phyloP scores from a whole-genome alignment of 371 early-diverging fungal species.

The Quaeritorhiza haematococci region DNA sequence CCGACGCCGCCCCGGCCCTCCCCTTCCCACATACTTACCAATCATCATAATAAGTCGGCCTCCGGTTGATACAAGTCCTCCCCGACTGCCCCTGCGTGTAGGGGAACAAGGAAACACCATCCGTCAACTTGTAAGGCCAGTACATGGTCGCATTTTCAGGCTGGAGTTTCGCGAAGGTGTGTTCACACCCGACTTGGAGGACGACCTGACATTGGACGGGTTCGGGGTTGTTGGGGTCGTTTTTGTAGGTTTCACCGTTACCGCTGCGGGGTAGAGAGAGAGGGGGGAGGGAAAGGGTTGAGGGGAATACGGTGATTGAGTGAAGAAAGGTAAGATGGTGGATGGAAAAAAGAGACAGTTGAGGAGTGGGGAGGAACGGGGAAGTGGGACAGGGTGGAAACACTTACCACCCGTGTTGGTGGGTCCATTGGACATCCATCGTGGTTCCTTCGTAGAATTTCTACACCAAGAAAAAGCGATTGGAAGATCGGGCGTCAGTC shows the following conservation, averaged over 20 bases:
- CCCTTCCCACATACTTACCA: neutral
- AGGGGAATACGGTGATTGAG: too few relatives aligned
- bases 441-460: constrained; percentile 12
- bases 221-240: constrained; percentile 3
- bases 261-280: too few relatives aligned
- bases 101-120: neutral
- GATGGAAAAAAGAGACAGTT: too few relatives aligned
- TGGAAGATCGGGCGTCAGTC: too few relatives aligned
- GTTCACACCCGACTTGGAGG: neutral
- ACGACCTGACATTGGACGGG: neutral
- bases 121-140: neutral
- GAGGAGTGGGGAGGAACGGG: too few relatives aligned
- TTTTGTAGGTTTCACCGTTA: neutral
- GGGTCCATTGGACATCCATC: constrained; percentile 9
- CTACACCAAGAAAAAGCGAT: too few relatives aligned
- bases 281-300: too few relatives aligned
- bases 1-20: too few relatives aligned
- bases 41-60: neutral
- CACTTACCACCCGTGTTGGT: neutral
- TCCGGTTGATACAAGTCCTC: neutral
- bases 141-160: neutral
- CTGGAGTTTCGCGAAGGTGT: neutral
- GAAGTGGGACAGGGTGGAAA: too few relatives aligned
- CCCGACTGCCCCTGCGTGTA: neutral
- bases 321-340: too few relatives aligned